These are phyloP conservation scores for Stagonosporopsis cucurbitacearum DNA, from an alignment of 2,329 filamentous ascomycete species.

Conservation along the genomic window DNA sequence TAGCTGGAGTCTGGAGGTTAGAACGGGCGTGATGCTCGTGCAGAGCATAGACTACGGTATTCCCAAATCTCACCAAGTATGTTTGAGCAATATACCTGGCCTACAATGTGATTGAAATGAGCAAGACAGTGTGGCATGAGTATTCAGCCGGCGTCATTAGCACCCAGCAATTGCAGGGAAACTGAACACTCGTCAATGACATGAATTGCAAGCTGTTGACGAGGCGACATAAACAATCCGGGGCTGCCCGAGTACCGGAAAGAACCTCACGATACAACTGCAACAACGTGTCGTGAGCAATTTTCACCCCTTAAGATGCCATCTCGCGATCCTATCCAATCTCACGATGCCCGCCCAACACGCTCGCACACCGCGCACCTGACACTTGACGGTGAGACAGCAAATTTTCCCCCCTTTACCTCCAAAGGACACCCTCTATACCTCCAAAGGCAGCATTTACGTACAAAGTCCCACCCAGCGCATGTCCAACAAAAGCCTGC, in stretches of 20 bases:
- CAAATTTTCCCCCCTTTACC: conserved; percentile 19
- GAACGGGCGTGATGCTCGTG: neutral
- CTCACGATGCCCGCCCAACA: conserved; percentile 12
- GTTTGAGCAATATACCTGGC: neutral
- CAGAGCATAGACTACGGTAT: neutral
- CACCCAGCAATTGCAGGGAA: neutral
- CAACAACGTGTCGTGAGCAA: neutral
- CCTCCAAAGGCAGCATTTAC: conserved; percentile 20
- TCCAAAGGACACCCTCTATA: conserved; percentile 17
- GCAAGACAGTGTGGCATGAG: neutral
- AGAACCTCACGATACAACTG: conserved; percentile 8
- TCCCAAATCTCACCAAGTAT: neutral
- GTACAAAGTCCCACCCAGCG: conserved; percentile 15
- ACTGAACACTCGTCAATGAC: neutral
- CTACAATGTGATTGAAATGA: neutral
- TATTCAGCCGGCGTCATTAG: neutral
- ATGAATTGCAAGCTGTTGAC: neutral
- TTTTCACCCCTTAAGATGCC: conserved; percentile 8
- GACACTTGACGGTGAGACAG: conserved; percentile 11
- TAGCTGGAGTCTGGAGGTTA: neutral
- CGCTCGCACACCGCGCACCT: conserved; percentile 2
- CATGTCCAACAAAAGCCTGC: conserved; percentile 5
- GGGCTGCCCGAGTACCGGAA: conserved; percentile 14
- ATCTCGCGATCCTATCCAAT: conserved; percentile 8
- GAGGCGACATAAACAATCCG: conserved; percentile 13